Percentiles rank a stretch among this genome's conserved stretches.
These are phyloP conservation scores for Malus sylvestris DNA, from an alignment of 306 rosid genomes.

Conservation along the genomic window DNA sequence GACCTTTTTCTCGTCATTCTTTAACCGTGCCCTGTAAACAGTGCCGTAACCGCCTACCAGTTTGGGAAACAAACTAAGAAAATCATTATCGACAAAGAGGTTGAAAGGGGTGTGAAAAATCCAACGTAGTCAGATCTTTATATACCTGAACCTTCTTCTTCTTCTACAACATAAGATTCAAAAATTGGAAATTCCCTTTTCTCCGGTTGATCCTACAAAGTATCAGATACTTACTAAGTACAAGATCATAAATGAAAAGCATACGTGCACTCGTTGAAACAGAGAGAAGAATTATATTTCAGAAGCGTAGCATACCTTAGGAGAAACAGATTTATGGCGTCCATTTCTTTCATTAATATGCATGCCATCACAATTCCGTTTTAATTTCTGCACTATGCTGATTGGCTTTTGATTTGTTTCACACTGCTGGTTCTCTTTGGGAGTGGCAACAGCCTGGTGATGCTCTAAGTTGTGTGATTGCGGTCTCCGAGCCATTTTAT, in stretches of 20 bases:
- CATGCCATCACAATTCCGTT: slow-evolving; percentile 11
- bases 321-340: neutral
- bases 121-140: neutral
- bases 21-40: slow-evolving; percentile 59
- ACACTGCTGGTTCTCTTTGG: slow-evolving; percentile 10
- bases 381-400: slow-evolving; percentile 12
- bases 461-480: neutral
- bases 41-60: slow-evolving; percentile 72
- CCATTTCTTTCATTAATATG: slow-evolving; percentile 18
- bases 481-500: slow-evolving; percentile 5
- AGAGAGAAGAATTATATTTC: neutral
- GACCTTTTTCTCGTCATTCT: slow-evolving; percentile 41
- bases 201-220: slow-evolving; percentile 39
- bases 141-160: slow-evolving; percentile 82
- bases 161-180: slow-evolving; percentile 40
- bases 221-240: neutral
- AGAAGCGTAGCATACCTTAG: slow-evolving; percentile 19
- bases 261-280: neutral
- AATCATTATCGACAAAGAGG: neutral
- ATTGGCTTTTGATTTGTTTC: slow-evolving; percentile 6
- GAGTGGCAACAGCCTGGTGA: neutral
- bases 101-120: neutral
- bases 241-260: neutral
- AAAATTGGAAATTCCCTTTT: slow-evolving; percentile 46
- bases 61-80: neutral